phyloP scores from a whole-genome alignment of 306 rosid species.

The Hippophae gyantsensis region DNA sequence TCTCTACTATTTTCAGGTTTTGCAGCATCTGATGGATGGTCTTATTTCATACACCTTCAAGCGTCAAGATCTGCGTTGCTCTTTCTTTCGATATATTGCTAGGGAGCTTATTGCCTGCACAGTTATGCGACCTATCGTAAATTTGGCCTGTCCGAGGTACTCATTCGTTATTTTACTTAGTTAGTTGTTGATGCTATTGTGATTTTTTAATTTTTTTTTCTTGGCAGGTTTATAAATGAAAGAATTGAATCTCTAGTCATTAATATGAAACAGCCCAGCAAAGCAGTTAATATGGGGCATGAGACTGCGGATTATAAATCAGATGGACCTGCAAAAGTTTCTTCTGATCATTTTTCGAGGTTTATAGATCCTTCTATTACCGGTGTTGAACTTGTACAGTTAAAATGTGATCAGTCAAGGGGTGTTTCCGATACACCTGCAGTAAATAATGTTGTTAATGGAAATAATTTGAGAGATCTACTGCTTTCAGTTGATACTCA shows the following conservation, averaged over 20 bases:
- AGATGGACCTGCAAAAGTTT: constrained; percentile 39
- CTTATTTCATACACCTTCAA: constrained; percentile 69
- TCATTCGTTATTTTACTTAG: constrained; percentile 10
- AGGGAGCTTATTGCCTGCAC: constrained; percentile 98
- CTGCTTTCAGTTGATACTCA: constrained; percentile 63
- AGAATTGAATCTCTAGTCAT: constrained; percentile 70
- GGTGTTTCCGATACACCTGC: constrained; percentile 19
- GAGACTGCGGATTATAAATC: constrained; percentile 37
- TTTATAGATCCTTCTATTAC: constrained; percentile 72
- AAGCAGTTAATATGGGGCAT: constrained; percentile 28
- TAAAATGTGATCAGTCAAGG: constrained; percentile 50
- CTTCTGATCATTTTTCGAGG: constrained; percentile 54
- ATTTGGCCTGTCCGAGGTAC: constrained; percentile 86
- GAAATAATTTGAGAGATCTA: constrained; percentile 60
- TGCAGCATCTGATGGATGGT: constrained; percentile 88
- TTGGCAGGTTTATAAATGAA: constrained; percentile 87
- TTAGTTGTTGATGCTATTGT: constrained; percentile 15
- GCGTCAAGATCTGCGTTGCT: constrained; percentile 78
- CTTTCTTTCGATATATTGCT: constrained; percentile 60
- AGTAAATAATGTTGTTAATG: constrained; percentile 25
- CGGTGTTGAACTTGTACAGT: constrained; percentile 86
- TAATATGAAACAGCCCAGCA: constrained; percentile 55
- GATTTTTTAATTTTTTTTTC: constrained; percentile 17
- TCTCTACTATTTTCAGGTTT: constrained; percentile 46
- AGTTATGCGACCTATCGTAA: constrained; percentile 80